phyloP scores from a whole-genome alignment of 140 eudicot genomes.

The Stevia rebaudiana region DNA sequence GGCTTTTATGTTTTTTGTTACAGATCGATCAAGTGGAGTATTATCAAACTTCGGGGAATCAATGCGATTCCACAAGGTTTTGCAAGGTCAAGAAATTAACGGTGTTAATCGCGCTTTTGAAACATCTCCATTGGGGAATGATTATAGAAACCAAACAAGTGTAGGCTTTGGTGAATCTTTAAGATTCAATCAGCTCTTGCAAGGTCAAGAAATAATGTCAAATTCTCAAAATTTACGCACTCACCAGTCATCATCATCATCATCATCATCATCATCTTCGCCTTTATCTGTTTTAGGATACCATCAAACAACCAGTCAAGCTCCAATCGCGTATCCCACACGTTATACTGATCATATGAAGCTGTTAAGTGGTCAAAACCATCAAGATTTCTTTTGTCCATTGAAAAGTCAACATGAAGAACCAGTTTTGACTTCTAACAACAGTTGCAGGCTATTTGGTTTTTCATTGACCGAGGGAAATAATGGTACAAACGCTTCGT shows the following conservation, averaged over 20 bases:
- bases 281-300: slow-evolving; percentile 60
- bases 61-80: slow-evolving; percentile 82
- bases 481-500: slow-evolving; percentile 9
- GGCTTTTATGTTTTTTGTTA: neutral
- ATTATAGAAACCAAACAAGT: slow-evolving; percentile 25
- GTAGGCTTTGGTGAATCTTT: slow-evolving; percentile 47
- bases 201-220: slow-evolving; percentile 83
- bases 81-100: slow-evolving; percentile 99
- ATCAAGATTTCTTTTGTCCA: slow-evolving; percentile 23
- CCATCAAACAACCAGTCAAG: slow-evolving; percentile 38
- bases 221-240: slow-evolving; percentile 12
- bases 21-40: slow-evolving; percentile 49
- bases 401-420: slow-evolving; percentile 22
- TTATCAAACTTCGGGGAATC: slow-evolving; percentile 67
- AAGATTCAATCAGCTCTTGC: slow-evolving; percentile 77
- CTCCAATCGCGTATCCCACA: slow-evolving; percentile 25
- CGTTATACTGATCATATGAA: slow-evolving; percentile 17
- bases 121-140: slow-evolving; percentile 13
- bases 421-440: slow-evolving; percentile 29
- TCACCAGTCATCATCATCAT: slow-evolving; percentile 21
- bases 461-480: slow-evolving; percentile 53
- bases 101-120: slow-evolving; percentile 37
- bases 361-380: slow-evolving; percentile 12
- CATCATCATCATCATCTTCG: slow-evolving; percentile 36
- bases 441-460: slow-evolving; percentile 48